Evolutionary conservation across 1,284 basidiomycete genomes (phyloP).

Genomic region (Takashimella tepidaria): DNA sequence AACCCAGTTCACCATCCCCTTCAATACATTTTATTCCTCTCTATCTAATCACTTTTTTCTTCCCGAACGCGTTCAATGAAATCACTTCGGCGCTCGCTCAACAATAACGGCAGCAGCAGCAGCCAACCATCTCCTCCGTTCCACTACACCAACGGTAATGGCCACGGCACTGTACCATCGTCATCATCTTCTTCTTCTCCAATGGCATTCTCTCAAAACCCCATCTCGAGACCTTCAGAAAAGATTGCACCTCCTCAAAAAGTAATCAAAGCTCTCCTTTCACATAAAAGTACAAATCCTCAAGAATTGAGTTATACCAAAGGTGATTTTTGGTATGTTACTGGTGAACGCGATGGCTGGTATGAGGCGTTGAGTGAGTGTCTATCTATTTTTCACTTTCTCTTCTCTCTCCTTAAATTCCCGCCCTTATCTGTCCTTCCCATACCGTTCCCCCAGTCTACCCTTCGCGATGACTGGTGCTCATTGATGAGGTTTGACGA

Average conservation of each 20-base stretch:
- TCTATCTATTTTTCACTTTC: background rate
- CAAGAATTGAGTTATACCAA: slow-evolving; percentile 86
- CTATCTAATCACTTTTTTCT: background rate
- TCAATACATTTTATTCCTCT: background rate
- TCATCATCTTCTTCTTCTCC: slow-evolving; percentile 1
- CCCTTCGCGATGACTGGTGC: too few species aligned
- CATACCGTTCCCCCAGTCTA: too few species aligned
- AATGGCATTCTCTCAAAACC: slow-evolving; percentile 50
- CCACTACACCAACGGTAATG: slow-evolving; percentile 39
- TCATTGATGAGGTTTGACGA: slow-evolving; percentile 61
- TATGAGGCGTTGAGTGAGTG: slow-evolving; percentile 71
- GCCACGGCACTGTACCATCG: slow-evolving; percentile 25
- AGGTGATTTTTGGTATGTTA: slow-evolving; percentile 97
- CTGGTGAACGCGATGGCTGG: slow-evolving; percentile 64
- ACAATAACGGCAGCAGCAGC: slow-evolving; percentile 50
- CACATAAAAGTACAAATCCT: slow-evolving; percentile 67
- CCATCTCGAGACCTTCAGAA: slow-evolving; percentile 60
- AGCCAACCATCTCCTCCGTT: background rate
- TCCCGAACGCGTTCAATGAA: slow-evolving; percentile 67
- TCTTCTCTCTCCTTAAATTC: too few species aligned
- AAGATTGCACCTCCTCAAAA: slow-evolving; percentile 83
- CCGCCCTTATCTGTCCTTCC: too few species aligned
- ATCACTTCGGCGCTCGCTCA: slow-evolving; percentile 77
- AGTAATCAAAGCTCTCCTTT: slow-evolving; percentile 79
- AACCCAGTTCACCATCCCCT: background rate